Conservation (phyloP, 2,329 filamentous ascomycete genomes). For the Ophiostoma fasciatum region DNA sequence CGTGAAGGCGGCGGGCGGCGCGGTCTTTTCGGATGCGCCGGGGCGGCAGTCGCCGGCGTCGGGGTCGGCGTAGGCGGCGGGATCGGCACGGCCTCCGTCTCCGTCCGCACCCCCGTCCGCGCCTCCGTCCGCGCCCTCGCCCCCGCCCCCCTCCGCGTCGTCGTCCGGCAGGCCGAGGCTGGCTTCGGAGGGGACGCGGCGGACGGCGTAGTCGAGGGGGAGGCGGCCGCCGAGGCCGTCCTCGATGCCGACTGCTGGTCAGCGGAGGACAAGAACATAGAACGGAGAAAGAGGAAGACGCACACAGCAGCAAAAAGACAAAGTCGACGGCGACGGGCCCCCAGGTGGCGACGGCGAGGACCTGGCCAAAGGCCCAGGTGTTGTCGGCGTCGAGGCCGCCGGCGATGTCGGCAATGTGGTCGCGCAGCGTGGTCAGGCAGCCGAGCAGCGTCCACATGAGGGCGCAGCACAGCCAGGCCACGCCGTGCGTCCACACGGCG, state of each 20-base stretch:
- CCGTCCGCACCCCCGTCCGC: too few relatives aligned
- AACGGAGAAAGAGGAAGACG: neutral
- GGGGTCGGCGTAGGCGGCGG: too few relatives aligned
- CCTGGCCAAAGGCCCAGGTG: slow-evolving; percentile 10
- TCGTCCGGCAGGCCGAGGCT: too few relatives aligned
- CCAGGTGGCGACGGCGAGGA: slow-evolving; percentile 10
- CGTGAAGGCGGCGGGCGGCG: too few relatives aligned
- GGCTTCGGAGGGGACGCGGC: too few relatives aligned
- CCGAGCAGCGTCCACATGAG: slow-evolving; percentile 9
- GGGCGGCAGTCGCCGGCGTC: too few relatives aligned
- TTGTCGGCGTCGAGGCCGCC: slow-evolving; percentile 5
- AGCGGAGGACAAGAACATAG: neutral
- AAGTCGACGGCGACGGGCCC: slow-evolving; percentile 6
- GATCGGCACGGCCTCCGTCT: too few relatives aligned
- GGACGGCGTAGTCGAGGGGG: slow-evolving; percentile 2
- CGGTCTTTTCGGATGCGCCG: too few relatives aligned
- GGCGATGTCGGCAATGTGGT: slow-evolving; percentile 6
- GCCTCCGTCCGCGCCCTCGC: neutral
- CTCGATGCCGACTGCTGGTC: slow-evolving; percentile 5
- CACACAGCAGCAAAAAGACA: slow-evolving; percentile 5
- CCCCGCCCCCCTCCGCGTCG: neutral
- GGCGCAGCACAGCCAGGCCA: slow-evolving; percentile 5
- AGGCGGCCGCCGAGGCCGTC: slow-evolving; percentile 3
- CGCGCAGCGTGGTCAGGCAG: slow-evolving; percentile 4
- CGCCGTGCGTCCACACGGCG: slow-evolving; percentile 3